A percentile compares a stretch with the other conserved stretches of the same genome.
These are phyloP conservation scores for Roridomyces roridus DNA, from an alignment of 768 basidiomycete species.

Conservation along the genomic window DNA sequence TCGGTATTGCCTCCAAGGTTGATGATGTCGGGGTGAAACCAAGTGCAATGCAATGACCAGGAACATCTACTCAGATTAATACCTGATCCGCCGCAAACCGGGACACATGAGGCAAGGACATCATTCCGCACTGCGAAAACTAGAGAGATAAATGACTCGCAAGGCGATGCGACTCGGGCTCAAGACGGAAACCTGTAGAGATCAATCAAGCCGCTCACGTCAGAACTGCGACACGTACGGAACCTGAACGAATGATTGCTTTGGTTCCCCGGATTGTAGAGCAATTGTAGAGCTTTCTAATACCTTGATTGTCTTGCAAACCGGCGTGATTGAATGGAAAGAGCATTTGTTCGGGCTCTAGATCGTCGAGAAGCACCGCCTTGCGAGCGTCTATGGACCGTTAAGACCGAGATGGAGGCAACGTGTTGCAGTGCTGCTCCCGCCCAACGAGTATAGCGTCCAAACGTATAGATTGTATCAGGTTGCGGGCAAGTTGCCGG, in stretches of 20 bases:
- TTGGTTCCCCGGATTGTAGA: too few relatives aligned
- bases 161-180: conserved; percentile 21
- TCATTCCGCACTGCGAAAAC: conserved; percentile 2
- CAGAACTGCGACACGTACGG: conserved; percentile 25
- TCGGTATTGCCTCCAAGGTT: conserved; percentile 22
- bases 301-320: too few relatives aligned
- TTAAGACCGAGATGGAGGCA: too few relatives aligned
- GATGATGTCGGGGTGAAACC: conserved; percentile 28
- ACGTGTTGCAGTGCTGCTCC: too few relatives aligned
- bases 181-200: neutral
- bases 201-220: conserved; percentile 24
- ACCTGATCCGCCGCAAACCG: conserved; percentile 12
- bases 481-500: too few relatives aligned
- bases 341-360: too few relatives aligned
- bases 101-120: neutral
- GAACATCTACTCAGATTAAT: conserved; percentile 20
- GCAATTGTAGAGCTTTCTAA: neutral
- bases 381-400: too few relatives aligned
- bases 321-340: too few relatives aligned
- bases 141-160: conserved; percentile 9
- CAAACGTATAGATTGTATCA: too few relatives aligned
- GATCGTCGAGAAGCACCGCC: too few relatives aligned
- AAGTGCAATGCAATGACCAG: conserved; percentile 17
- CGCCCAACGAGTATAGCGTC: too few relatives aligned
- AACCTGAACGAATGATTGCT: conserved; percentile 18